phyloP scores from a whole-genome alignment of 768 basidiomycete genomes.

The Hygrocybe coccinea region DNA sequence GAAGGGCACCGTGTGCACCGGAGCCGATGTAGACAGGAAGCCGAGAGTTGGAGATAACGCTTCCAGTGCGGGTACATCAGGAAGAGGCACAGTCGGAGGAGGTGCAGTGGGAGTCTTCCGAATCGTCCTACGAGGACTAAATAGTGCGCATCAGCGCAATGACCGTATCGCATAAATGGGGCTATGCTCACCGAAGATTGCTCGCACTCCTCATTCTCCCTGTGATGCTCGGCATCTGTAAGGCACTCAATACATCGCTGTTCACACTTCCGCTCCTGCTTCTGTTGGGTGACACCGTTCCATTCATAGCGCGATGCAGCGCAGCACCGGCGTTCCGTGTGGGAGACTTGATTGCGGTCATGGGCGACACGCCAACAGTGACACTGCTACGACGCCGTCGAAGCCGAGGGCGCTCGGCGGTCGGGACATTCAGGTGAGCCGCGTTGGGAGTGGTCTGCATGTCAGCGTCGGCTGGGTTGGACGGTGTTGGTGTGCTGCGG shows the following conservation, averaged over 20 bases:
- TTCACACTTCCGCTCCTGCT: slow-evolving; percentile 45
- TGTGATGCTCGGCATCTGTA: slow-evolving; percentile 38
- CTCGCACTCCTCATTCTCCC: slow-evolving; percentile 58
- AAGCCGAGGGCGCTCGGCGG: slow-evolving; percentile 36
- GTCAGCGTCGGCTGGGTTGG: slow-evolving; percentile 19
- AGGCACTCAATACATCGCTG: slow-evolving; percentile 28
- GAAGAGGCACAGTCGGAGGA: slow-evolving; percentile 39
- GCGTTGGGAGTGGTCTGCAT: slow-evolving; percentile 17
- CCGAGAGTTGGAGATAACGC: slow-evolving; percentile 5
- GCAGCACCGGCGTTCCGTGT: slow-evolving; percentile 47
- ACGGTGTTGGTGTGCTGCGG: slow-evolving; percentile 30
- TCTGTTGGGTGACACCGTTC: slow-evolving; percentile 35
- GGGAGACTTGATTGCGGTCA: slow-evolving; percentile 56
- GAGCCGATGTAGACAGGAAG: slow-evolving; percentile 10
- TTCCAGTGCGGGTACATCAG: slow-evolving; percentile 26
- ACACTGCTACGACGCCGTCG: slow-evolving; percentile 63
- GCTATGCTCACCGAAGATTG: slow-evolving; percentile 29
- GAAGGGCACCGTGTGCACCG: slow-evolving; percentile 3
- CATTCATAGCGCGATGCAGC: slow-evolving; percentile 45
- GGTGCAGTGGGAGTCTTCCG: slow-evolving; percentile 30
- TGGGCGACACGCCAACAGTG: slow-evolving; percentile 49
- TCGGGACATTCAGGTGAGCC: slow-evolving; percentile 20
- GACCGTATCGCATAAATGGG: slow-evolving; percentile 4
- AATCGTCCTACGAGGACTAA: slow-evolving; percentile 27
- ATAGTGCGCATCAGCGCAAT: slow-evolving; percentile 2